Base-by-base conservation (phyloP, 1,284 basidiomycete genomes). In the Chalciporus sp. region DNA sequence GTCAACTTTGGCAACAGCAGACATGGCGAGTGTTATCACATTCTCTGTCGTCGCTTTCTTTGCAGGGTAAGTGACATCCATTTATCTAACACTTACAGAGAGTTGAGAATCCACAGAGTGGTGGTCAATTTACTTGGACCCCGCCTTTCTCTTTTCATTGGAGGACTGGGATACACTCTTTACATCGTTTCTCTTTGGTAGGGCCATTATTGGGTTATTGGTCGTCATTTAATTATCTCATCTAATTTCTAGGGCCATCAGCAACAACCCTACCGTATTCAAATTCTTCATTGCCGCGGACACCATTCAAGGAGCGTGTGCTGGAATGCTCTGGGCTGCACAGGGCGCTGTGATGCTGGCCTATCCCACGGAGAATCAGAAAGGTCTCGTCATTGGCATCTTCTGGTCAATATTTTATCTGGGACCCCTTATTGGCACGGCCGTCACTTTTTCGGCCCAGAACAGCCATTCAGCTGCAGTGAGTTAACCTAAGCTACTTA, bases 331-430 rank as follows among this genome's bases (percentile, higher is more conserved):
- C 26, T 86, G 84, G 84, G 79, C 82, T 0, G 82, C 83, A 0
- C 86, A 88, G 63, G 86, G 85, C 19, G 78, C 80, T 1, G 68
- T 86, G 58, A 87, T 86, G 80, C 74, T 88, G 56, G 76, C 82
- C 2, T 88, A 87, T 62, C 82, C 84, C 0, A 83, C 76, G 47
- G 78, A 80, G 58, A 61, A 75, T 59, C 74, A 83, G 60, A 89
- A 89, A 64, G 86, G 86, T 1, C 67, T 65, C 28, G 81, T 74
- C 61, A 85, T 88, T 56, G 79, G 76, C 35, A 73, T 87, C 52
- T 85, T 89, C 69, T 90, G 88, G 86, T 72, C 78, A 51, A 81
- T 86, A 61, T 87, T 88, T 73, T 86, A 86, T 58, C 61, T 85
- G 33, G 83, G 86, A 17, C 83, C 82, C 9, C 83, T 85, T 9